phyloP scores from a whole-genome alignment of 129 eudicot genomes.

The Tagetes patula region DNA sequence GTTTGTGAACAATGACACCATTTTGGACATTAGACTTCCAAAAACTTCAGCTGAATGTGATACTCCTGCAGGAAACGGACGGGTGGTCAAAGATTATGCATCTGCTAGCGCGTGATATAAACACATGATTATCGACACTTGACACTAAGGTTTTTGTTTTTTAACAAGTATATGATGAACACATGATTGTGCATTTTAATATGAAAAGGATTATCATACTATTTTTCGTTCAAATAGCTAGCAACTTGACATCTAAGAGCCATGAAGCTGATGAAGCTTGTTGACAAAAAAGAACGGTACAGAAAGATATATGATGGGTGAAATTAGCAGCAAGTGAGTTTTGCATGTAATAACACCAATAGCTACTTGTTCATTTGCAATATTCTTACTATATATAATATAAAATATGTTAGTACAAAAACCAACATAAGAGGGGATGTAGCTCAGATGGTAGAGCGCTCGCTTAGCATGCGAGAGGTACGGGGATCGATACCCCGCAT shows the following conservation, averaged over 20 bases:
- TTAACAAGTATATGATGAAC: conserved; percentile 12
- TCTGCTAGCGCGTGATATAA: conserved; percentile 16
- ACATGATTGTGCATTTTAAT: conserved; percentile 13
- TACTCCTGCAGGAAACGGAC: conserved; percentile 17
- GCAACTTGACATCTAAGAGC: too few species aligned
- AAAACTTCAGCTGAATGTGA: conserved; percentile 33
- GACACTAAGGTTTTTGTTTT: conserved; percentile 14
- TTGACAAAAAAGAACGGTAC: too few species aligned
- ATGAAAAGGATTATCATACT: neutral
- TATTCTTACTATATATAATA: too few species aligned
- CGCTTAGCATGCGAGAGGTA: conserved; percentile 85
- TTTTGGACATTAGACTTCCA: conserved; percentile 64
- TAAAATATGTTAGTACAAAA: too few species aligned
- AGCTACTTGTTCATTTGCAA: too few species aligned
- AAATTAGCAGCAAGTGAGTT: too few species aligned
- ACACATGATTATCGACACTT: neutral
- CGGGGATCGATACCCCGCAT: conserved; percentile 64
- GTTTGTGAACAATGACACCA: conserved; percentile 35
- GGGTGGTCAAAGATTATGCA: conserved; percentile 17
- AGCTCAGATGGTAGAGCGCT: conserved; percentile 75
- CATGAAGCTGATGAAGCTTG: too few species aligned
- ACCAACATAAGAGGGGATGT: conserved; percentile 39
- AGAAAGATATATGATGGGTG: too few species aligned
- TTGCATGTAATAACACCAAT: too few species aligned
- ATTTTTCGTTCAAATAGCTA: too few species aligned